Evolutionary conservation across 257 asterid genomes (phyloP).

Genomic region (Ehretia macrophylla): DNA sequence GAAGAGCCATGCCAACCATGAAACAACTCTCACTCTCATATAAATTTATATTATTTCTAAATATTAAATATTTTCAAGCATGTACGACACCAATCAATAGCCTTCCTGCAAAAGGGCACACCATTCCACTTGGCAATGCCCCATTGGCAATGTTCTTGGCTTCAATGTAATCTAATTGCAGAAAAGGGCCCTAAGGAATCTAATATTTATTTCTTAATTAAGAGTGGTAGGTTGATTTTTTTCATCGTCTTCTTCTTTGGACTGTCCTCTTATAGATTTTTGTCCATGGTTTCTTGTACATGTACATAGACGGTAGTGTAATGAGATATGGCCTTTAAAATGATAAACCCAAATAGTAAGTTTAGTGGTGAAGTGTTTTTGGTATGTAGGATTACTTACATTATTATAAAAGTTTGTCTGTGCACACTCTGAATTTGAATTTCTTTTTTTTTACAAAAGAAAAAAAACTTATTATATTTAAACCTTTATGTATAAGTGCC

Average conservation of each 20-base stretch:
- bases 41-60: too few species aligned
- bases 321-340: background rate
- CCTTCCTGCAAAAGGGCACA: slow-evolving; percentile 14
- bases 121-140: slow-evolving; percentile 21
- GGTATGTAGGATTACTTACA: too few species aligned
- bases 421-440: too few species aligned
- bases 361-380: too few species aligned
- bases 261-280: slow-evolving; percentile 22
- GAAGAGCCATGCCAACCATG: slow-evolving; percentile 56
- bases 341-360: too few species aligned
- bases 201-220: slow-evolving; percentile 29
- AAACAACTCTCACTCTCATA: slow-evolving; percentile 35
- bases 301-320: slow-evolving; percentile 5
- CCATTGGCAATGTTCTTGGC: slow-evolving; percentile 32
- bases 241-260: slow-evolving; percentile 46
- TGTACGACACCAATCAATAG: slow-evolving; percentile 37
- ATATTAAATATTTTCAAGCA: slow-evolving; percentile 12
- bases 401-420: too few species aligned
- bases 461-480: too few species aligned
- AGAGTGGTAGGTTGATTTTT: slow-evolving; percentile 29
- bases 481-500: too few species aligned
- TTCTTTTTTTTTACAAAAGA: too few species aligned
- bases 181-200: slow-evolving; percentile 40
- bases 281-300: slow-evolving; percentile 25
- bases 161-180: slow-evolving; percentile 25